Percentiles rank a stretch among this genome's conserved stretches.
These are phyloP conservation scores for Papilionanthe hybrid DNA, from an alignment of 116 monocot genomes.

Conservation along the genomic window DNA sequence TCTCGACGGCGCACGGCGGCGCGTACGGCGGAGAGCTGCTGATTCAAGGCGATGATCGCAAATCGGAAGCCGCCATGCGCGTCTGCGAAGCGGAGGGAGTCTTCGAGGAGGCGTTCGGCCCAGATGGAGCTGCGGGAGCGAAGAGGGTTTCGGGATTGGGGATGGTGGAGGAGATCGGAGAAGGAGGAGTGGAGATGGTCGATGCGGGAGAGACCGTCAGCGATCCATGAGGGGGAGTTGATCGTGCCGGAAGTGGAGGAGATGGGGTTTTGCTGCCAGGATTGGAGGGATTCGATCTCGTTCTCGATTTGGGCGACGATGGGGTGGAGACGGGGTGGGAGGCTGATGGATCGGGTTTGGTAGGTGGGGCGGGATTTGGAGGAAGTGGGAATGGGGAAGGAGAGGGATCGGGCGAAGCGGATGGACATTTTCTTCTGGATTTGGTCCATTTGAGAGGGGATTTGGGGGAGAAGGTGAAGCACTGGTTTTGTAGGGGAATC, in stretches of 20 bases:
- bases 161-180: conserved; percentile 27
- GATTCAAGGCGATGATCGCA: conserved; percentile 9
- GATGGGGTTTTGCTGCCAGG: background rate
- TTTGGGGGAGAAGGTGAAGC: background rate
- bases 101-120: conserved; percentile 27
- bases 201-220: conserved; percentile 24
- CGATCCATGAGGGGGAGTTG: conserved; percentile 9
- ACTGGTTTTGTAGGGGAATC: background rate
- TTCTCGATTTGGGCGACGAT: conserved; percentile 28
- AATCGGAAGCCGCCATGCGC: conserved; percentile 24
- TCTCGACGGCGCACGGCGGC: conserved; percentile 28
- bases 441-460: background rate
- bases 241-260: background rate
- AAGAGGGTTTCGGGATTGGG: conserved; percentile 21
- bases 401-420: conserved; percentile 13
- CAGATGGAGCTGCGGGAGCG: background rate
- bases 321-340: conserved; percentile 35
- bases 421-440: conserved; percentile 2
- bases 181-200: conserved; percentile 27
- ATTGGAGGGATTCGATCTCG: conserved; percentile 17
- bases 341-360: conserved; percentile 22
- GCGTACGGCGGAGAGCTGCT: conserved; percentile 16
- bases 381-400: conserved; percentile 7
- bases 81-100: conserved; percentile 44
- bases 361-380: conserved; percentile 12